Base-by-base conservation (phyloP, 75 land plant species). In the Sequoia sempervirens region DNA sequence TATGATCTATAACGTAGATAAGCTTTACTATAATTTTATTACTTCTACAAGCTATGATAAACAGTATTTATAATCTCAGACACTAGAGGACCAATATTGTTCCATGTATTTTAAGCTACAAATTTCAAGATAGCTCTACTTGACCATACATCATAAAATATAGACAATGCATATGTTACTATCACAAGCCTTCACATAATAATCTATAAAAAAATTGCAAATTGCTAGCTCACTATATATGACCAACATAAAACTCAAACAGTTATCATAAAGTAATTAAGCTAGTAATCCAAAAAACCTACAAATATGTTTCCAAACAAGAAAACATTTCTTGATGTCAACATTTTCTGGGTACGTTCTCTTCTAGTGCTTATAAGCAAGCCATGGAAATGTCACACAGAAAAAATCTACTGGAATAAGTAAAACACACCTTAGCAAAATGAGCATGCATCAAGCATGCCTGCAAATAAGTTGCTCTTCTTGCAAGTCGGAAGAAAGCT, bases 391-490 rank as follows among this genome's bases (percentile, higher is more conserved):
- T 82, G 30, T 26, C 23, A 34, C 58, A 43, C 26, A 53, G 37
- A 2, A 52, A 82, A 8, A 54, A 52, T 14, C 52, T 36, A 3
- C 18, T 34, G 75, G 72, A 83, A 12, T 70, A 45, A 82, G 46
- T n/a, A 43, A 50, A 50, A 36, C 61, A 82, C 89, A 97, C 99
- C 98, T 97, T 97, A 7, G 96, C 74, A 90, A 97, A 97, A 81
- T 97, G 99, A 81, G 99, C 98, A 93, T 97, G 99, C 99, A 97
- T 97, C 85, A 97, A 86, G 85, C 99, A 97, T 46, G 98, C 96
- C 90, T 97, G 99, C 79, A 97, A 90, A 69, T 97, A 97, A 32
- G 91, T 92, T 75, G 98, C 95, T 84, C 88, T 93, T 81, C 91
- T 92, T 26, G 93, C 96, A 82, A 94, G 90, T 54, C 96, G 89